These are phyloP conservation scores for Coniochaeta hoffmannii DNA, from an alignment of 2,329 filamentous ascomycete species.

Conservation along the genomic window DNA sequence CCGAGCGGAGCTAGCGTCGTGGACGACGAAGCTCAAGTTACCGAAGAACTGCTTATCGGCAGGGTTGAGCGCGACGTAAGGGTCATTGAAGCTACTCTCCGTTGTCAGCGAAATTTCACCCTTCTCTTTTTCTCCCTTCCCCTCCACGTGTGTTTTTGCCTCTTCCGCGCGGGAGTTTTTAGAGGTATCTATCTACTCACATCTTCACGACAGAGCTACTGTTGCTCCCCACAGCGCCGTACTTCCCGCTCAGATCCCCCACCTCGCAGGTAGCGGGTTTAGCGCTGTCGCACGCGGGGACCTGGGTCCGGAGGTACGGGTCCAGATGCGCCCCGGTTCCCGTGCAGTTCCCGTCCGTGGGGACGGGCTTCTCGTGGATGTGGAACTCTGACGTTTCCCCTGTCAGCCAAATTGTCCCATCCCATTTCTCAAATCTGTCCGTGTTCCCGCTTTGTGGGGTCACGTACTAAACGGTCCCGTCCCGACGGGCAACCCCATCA, in stretches of 20 bases:
- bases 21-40: conserved; percentile 35
- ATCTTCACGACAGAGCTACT: conserved; percentile 16
- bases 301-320: conserved; percentile 43
- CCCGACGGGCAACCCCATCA: conserved; percentile 12
- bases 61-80: conserved; percentile 29
- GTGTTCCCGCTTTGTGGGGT: no score
- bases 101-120: no score
- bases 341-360: conserved; percentile 47
- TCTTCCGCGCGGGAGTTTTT: no score
- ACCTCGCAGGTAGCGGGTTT: conserved; percentile 48
- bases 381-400: conserved; percentile 50
- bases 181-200: conserved; percentile 10
- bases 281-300: conserved; percentile 36
- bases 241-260: conserved; percentile 54
- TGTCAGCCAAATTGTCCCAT: no score
- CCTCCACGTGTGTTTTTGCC: no score
- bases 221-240: conserved; percentile 35
- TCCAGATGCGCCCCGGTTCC: conserved; percentile 47
- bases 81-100: conserved; percentile 28
- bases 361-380: conserved; percentile 46
- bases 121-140: neutral
- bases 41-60: conserved; percentile 36
- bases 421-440: no score
- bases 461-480: conserved; percentile 15
- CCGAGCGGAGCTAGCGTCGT: conserved; percentile 29